Evolutionary conservation across 176 grass and related monocot genomes (phyloP), one percentile per base, ranked within the genome.

Genomic region (Microstegium vimineum): DNA sequence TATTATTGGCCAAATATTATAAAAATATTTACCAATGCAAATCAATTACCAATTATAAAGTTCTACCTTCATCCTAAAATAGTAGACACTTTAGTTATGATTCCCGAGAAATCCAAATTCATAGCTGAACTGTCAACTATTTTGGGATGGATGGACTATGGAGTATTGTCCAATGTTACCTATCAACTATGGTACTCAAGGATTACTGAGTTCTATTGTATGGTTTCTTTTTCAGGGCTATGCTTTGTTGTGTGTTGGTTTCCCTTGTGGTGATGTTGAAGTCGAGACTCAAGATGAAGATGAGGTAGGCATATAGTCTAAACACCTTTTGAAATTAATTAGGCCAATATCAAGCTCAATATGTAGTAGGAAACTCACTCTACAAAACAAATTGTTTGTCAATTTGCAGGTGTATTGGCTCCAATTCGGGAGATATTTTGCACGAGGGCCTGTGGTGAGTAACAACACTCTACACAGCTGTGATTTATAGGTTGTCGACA

Each of bases 201-300:
- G 14, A 28, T 73, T 73, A 8, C 15, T 47, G 14, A 73, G 25
- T 72, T 30, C 6, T 17, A 47, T 76, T 76, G 3, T 46, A 47
- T 36, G 36, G 14, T 49, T 34, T 84, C 79, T 41, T 83, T 78
- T 82, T 85, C 75, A 98, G 95, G 95, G 95, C 70, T 98, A 95
- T 74, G 95, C 95, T 20, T 88, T 98, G 71, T 37, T 98, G n/a
- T 98, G 96, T 87, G 93, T 98, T 85, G 93, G 96, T 41, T 98
- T 91, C 64, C 92, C 96, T 27, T 87, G 89, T 43, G 88, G 90
- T 71, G 96, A 98, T 89, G 46, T 95, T 42, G 96, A 91, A 93
- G 92, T 91, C 2, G 96, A 98, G 91, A 98, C 90, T 56, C 93
- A 98, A 91, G 93, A 98, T 89, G 96, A 98, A 82, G 96, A 98